A percentile compares a stretch with the other conserved stretches of the same genome.
Conservation (phyloP, 2,329 filamentous ascomycete species). For the Exophiala calicioides region DNA sequence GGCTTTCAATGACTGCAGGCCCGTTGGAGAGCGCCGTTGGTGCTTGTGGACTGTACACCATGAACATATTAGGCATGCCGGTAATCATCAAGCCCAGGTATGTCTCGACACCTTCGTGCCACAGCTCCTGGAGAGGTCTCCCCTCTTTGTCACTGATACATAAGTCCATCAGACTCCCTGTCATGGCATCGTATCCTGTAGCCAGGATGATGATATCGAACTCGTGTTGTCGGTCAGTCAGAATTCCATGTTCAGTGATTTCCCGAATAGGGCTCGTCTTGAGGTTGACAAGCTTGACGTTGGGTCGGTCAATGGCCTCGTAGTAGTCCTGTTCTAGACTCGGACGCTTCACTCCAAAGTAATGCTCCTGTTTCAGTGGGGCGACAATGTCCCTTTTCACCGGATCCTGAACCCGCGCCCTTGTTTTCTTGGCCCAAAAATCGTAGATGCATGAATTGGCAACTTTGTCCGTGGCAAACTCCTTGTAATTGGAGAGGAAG, state of each 20-base stretch:
- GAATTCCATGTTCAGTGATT: conserved; percentile 44
- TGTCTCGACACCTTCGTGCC: conserved; percentile 38
- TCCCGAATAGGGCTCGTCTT: conserved; percentile 44
- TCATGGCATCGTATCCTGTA: conserved; percentile 48
- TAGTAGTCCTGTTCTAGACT: conserved; percentile 54
- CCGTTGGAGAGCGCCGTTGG: conserved; percentile 60
- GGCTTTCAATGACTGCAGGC: conserved; percentile 55
- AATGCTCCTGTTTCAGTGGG: conserved; percentile 53
- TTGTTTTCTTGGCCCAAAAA: conserved; percentile 57
- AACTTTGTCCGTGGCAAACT: conserved; percentile 48
- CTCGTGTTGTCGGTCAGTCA: conserved; percentile 38
- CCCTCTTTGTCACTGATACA: conserved; percentile 46
- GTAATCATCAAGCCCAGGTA: conserved; percentile 46
- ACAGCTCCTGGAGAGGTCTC: conserved; percentile 37
- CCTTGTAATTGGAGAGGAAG: conserved; percentile 55
- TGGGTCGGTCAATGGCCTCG: conserved; percentile 49
- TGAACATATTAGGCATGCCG: neutral
- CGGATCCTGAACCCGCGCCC: conserved; percentile 53
- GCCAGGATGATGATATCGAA: conserved; percentile 46
- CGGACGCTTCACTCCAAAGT: conserved; percentile 56
- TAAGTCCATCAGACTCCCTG: conserved; percentile 41
- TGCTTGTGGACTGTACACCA: conserved; percentile 55
- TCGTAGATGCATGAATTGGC: conserved; percentile 57
- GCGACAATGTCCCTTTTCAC: conserved; percentile 55
- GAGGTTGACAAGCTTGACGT: conserved; percentile 51